A percentile compares a stretch with the other conserved stretches of the same genome.
These are phyloP conservation scores for Magnusiomyces sp. DNA, from an alignment of 1,139 yeast genomes.

Conservation along the genomic window DNA sequence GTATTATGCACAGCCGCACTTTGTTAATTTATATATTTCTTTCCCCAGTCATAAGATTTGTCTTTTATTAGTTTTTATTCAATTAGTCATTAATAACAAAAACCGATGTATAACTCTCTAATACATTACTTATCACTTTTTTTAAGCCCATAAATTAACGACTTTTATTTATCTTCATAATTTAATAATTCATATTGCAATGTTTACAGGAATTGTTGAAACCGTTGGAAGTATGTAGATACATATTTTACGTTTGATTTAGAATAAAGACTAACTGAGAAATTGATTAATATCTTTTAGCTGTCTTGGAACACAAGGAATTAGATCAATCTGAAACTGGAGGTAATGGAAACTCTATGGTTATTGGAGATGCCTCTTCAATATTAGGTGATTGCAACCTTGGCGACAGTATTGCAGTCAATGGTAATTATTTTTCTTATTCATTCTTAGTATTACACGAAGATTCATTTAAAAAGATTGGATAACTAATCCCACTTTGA, in stretches of 20 bases:
- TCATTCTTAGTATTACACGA: constrained; percentile 23
- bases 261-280: too few relatives aligned
- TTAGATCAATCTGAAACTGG: constrained; percentile 53
- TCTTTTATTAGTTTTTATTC: too few relatives aligned
- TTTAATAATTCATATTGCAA: constrained; percentile 23
- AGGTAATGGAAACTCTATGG: constrained; percentile 70
- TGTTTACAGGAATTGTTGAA: constrained; percentile 96
- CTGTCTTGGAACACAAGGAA: constrained; percentile 41
- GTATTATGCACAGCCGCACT: too few relatives aligned
- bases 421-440: constrained; percentile 43
- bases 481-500: too few relatives aligned
- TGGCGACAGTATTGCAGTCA: constrained; percentile 88
- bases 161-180: too few relatives aligned
- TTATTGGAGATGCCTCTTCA: constrained; percentile 51
- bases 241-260: too few relatives aligned
- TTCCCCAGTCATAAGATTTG: too few relatives aligned
- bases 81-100: too few relatives aligned
- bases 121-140: too few relatives aligned
- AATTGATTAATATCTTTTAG: constrained; percentile 14
- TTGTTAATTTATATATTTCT: too few relatives aligned
- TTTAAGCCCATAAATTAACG: too few relatives aligned
- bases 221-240: constrained; percentile 49
- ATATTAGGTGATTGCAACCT: constrained; percentile 74
- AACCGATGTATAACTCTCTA: too few relatives aligned
- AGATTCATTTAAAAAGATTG: constrained; percentile 5